Evolutionary conservation across 140 eudicot species (phyloP).

Genomic region (Senecio squalidus): DNA sequence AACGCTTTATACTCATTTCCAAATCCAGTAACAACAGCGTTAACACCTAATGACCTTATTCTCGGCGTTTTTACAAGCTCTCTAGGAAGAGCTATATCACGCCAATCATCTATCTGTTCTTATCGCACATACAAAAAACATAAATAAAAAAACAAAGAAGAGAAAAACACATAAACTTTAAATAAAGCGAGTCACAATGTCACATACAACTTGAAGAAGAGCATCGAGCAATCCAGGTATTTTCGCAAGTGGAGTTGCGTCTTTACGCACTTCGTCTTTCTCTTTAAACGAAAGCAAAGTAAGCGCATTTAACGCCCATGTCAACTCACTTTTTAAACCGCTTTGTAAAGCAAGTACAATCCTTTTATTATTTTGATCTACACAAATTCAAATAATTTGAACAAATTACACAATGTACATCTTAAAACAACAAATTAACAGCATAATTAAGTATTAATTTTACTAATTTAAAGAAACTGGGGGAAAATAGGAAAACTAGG

Average conservation of each 20-base stretch:
- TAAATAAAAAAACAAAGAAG: constrained; percentile 3
- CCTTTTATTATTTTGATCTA: constrained; percentile 95
- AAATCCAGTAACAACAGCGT: constrained; percentile 80
- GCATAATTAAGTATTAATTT: constrained; percentile 1
- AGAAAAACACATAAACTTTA: not conserved
- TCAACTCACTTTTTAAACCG: constrained; percentile 93
- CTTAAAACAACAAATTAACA: too few relatives aligned
- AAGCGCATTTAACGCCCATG: constrained; percentile 94
- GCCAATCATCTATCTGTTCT: constrained; percentile 98
- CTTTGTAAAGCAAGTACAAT: constrained; percentile 97
- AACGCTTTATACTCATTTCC: constrained; percentile 74
- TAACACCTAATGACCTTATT: constrained; percentile 65
- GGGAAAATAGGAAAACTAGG: constrained; percentile 16
- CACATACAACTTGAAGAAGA: constrained; percentile 93
- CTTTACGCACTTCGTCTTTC: constrained; percentile 95
- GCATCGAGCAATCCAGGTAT: constrained; percentile 98
- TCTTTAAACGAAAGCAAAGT: constrained; percentile 95
- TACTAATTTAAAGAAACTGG: not conserved
- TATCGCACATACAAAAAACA: not conserved
- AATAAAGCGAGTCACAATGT: not conserved
- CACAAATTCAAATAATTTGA: not conserved
- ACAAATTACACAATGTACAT: too few relatives aligned
- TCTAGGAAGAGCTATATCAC: constrained; percentile 81
- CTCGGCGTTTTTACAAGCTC: constrained; percentile 69
- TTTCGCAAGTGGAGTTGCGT: constrained; percentile 94